Conservation (phyloP, 805 yeast species). For the Saccharomyces jurei region DNA sequence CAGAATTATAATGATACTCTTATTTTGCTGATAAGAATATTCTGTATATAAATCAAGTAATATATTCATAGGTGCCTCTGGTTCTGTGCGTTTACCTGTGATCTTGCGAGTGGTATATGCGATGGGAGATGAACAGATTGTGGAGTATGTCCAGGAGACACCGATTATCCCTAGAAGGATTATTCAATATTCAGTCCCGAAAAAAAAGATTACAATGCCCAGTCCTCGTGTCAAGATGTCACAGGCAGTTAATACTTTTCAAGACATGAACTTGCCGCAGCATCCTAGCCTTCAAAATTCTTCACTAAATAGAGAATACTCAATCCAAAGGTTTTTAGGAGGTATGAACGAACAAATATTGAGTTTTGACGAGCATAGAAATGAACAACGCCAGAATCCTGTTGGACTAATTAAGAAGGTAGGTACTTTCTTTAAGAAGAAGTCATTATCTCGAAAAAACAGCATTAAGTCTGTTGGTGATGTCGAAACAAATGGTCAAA, state of each 20-base stretch:
- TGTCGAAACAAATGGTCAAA: background rate
- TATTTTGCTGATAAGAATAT: no score
- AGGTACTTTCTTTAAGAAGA: background rate
- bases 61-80: no score
- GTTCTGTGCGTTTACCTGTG: background rate
- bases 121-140: background rate
- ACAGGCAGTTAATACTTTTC: background rate
- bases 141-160: background rate
- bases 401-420: background rate
- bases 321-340: background rate
- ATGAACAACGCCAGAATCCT: background rate
- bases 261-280: background rate
- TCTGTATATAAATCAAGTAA: background rate
- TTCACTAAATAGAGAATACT: background rate
- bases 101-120: background rate
- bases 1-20: background rate
- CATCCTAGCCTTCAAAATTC: background rate
- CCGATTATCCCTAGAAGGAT: background rate
- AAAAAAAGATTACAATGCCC: background rate
- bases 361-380: background rate
- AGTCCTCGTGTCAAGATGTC: background rate
- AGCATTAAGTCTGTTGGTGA: background rate
- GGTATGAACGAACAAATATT: constrained; percentile 1
- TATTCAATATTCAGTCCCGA: background rate
- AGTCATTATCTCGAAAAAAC: background rate